Evolutionary conservation across 2,329 filamentous ascomycete species (phyloP), one percentile per base, ranked within the genome.

Genomic region (Stemphylium vesicarium): DNA sequence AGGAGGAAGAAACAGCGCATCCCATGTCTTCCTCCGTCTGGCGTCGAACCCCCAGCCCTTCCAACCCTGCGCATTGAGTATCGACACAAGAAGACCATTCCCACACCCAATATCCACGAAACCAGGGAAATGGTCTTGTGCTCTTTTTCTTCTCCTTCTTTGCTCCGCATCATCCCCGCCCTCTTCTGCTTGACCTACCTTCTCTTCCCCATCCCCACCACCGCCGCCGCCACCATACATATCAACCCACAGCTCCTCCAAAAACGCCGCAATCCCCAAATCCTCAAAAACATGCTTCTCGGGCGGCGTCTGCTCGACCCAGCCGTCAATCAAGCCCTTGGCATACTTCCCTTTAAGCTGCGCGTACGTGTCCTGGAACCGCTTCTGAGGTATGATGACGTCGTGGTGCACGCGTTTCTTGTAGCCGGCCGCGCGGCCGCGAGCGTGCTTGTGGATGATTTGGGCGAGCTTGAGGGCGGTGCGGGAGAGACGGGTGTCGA

Each of bases 101-200:
- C 95, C 95, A 71, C 95, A 98, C 4, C 94, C 95, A 40, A 99
- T 92, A 69, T 99, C 95, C 16, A 97, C 90, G 68, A 98, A 99
- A 0, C 94, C 93, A 0, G 92, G 91, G 65, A 96, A 97, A 13
- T 20, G 48, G 11, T 40, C 16, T 42, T 44, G 53, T 29, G 43
- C 39, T 13, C 1, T 8, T 38, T 39, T 72, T 67, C 8, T 60
- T 55, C 2, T 72, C 67, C 8, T 60, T 55, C 2, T 45, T 33
- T 44, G 20, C 38, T 15, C 9, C 38, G 29, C 33, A 13, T 40
- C 44, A n/a, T 29, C 12, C 4, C 36, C 12, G 9, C 45, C n/a
- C 13, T 43, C 7, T 55, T 66, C 70, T 4, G n/a, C n/a, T 3
- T 22, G 5, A 1, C 10, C 24, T 31, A 38, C 7, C 52, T 65